phyloP scores from a whole-genome alignment of 1,139 yeast genomes.

The Magnusiomyces sp. region DNA sequence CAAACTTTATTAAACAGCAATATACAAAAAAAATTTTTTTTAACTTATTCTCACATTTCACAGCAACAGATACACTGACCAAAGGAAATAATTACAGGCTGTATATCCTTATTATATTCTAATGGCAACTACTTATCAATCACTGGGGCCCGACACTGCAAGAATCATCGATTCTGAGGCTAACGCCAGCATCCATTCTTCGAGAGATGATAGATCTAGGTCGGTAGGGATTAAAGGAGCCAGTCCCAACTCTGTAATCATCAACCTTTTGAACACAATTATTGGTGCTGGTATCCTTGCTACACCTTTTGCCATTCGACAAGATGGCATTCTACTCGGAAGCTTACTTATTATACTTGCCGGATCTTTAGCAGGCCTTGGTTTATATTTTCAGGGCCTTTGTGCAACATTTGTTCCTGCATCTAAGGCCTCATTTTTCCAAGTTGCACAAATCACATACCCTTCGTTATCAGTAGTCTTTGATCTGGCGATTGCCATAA shows the following conservation, averaged over 20 bases:
- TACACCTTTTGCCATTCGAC: slow-evolving; percentile 78
- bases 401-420: slow-evolving; percentile 60
- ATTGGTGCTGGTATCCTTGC: slow-evolving; percentile 78
- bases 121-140: too few species aligned
- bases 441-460: slow-evolving; percentile 73
- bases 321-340: slow-evolving; percentile 78
- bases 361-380: slow-evolving; percentile 70
- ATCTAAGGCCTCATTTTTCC: slow-evolving; percentile 80
- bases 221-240: too few species aligned
- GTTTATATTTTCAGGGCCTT: slow-evolving; percentile 70
- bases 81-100: too few species aligned
- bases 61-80: too few species aligned
- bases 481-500: slow-evolving; percentile 81
- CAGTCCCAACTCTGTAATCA: slow-evolving; percentile 24
- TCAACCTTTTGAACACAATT: slow-evolving; percentile 34
- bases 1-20: too few species aligned
- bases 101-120: too few species aligned
- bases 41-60: too few species aligned
- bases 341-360: slow-evolving; percentile 56
- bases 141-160: too few species aligned
- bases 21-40: too few species aligned
- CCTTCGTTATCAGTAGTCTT: slow-evolving; percentile 76
- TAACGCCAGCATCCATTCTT: too few species aligned
- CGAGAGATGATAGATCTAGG: too few species aligned
- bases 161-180: too few species aligned